Conservation (phyloP, 371 early-diverging fungal genomes). For the Saksenaea vasiformis region DNA sequence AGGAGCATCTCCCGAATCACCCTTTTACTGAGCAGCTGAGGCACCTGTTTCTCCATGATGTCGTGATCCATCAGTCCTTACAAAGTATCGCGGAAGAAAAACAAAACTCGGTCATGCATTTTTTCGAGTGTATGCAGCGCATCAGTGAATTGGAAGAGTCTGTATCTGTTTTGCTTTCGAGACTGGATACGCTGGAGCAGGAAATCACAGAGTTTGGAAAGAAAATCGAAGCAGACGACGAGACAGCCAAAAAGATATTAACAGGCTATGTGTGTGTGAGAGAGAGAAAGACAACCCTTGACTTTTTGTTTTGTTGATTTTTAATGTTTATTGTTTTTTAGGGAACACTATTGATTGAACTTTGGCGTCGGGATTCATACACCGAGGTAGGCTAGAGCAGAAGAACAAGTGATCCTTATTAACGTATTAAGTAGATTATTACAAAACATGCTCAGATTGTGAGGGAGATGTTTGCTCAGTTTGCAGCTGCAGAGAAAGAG, state of each 20-base stretch:
- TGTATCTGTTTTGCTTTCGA: slow-evolving; percentile 14
- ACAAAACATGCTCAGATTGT: neutral
- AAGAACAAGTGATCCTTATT: neutral
- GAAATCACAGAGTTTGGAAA: slow-evolving; percentile 7
- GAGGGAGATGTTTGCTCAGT: slow-evolving; percentile 10
- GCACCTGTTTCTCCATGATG: slow-evolving; percentile 10
- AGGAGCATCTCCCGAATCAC: neutral
- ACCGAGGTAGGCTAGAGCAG: slow-evolving; percentile 8
- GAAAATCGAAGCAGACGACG: slow-evolving; percentile 12
- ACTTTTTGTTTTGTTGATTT: neutral
- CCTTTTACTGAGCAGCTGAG: slow-evolving; percentile 1
- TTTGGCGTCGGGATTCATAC: slow-evolving; percentile 26
- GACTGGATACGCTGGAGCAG: slow-evolving; percentile 16
- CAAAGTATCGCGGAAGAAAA: slow-evolving; percentile 9
- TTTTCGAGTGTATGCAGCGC: slow-evolving; percentile 17
- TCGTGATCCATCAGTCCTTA: slow-evolving; percentile 9
- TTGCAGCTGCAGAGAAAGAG: slow-evolving; percentile 12
- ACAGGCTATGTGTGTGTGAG: slow-evolving; percentile 17
- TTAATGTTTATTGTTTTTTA: slow-evolving; percentile 6
- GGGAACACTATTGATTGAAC: slow-evolving; percentile 22
- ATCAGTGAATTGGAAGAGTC: slow-evolving; percentile 25
- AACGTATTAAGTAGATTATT: neutral
- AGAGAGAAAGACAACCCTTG: neutral
- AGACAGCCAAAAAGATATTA: slow-evolving; percentile 6
- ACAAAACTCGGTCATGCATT: neutral